Conservation (phyloP, 768 basidiomycete species). For the Boletus eberwhitei region DNA sequence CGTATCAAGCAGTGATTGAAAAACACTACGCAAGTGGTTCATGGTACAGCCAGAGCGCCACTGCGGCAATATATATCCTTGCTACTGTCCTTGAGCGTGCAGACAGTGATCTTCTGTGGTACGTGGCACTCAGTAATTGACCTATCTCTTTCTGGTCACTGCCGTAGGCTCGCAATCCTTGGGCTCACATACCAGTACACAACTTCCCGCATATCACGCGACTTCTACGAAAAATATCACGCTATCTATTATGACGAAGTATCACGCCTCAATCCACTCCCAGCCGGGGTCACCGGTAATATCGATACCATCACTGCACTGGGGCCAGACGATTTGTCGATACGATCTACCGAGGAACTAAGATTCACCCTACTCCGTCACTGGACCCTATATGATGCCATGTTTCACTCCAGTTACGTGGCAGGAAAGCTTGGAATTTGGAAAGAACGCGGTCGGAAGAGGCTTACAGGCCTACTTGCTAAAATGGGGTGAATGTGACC, state of each 20-base stretch:
- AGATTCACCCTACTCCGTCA: slow-evolving; percentile 94
- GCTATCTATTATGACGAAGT: slow-evolving; percentile 87
- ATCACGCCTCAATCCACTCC: slow-evolving; percentile 76
- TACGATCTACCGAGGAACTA: slow-evolving; percentile 84
- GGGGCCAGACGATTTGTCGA: slow-evolving; percentile 79
- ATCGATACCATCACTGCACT: slow-evolving; percentile 48
- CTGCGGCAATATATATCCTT: slow-evolving; percentile 84
- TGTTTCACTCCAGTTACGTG: slow-evolving; percentile 96
- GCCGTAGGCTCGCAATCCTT: slow-evolving; percentile 80
- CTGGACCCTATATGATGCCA: slow-evolving; percentile 97
- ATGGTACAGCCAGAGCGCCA: slow-evolving; percentile 85
- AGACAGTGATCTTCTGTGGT: slow-evolving; percentile 95
- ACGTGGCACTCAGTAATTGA: slow-evolving; percentile 12
- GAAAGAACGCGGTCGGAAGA: slow-evolving; percentile 90
- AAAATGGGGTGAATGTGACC: slow-evolving; percentile 86
- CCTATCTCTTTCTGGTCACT: slow-evolving; percentile 6
- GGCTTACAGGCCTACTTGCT: slow-evolving; percentile 85
- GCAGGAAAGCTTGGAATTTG: slow-evolving; percentile 94
- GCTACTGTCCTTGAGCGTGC: slow-evolving; percentile 88
- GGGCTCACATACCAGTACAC: slow-evolving; percentile 93
- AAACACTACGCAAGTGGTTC: slow-evolving; percentile 86
- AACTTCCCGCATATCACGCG: slow-evolving; percentile 82
- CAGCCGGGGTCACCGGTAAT: slow-evolving; percentile 35
- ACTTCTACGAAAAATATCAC: slow-evolving; percentile 80
- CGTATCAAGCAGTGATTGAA: slow-evolving; percentile 61